Base-by-base conservation (phyloP, 208 protist species). In the Leishmania mexicana region DNA sequence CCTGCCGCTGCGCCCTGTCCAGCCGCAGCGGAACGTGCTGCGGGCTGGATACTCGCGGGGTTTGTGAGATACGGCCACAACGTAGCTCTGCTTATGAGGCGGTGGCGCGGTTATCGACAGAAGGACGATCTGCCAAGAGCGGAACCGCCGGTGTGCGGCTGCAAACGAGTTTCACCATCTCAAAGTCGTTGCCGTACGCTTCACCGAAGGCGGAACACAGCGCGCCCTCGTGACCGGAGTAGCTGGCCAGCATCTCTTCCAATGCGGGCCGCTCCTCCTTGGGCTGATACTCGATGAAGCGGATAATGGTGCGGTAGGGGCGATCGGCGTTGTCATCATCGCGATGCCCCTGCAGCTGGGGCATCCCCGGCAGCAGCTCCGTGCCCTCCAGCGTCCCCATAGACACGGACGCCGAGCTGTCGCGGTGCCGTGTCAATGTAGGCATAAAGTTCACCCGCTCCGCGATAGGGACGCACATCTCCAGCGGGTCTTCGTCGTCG, bases 271-370 rank as follows among this genome's bases (percentile, higher is more conserved):
- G 80, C 76, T 90, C 80, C 6, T 75, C 53, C 70, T 76, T 53
- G 17, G 94, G 92, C 76, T 97, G 94, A 74, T 79, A 74, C 58
- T 89, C 77, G 49, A 97, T 91, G 78, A 95, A 97, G 70, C 91
- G 88, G 19, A 90, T 83, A 42, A 95, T 80, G 47, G 94, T 97
- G 81, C 84, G 87, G 65, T 86, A 87, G 45, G 58, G 76, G 31
- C 92, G 85, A 71, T 92, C 86, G 71, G 83, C 75, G 51, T 88
- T 78, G 65, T 88, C 76, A 68, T 82, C 80, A 51, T 65, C 76
- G 62, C 71, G 76, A 47, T 84, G 79, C 1, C 92, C 94, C 78
- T 97, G 94, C 74, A 97, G 88, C 1, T n/a, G 79, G 35, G 94
- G 94, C 80, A 92, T 87, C 8, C 81, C 79, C 31, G 94, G 78